These are phyloP conservation scores for Tilletia indica DNA, from an alignment of 1,284 basidiomycete species.

Conservation along the genomic window DNA sequence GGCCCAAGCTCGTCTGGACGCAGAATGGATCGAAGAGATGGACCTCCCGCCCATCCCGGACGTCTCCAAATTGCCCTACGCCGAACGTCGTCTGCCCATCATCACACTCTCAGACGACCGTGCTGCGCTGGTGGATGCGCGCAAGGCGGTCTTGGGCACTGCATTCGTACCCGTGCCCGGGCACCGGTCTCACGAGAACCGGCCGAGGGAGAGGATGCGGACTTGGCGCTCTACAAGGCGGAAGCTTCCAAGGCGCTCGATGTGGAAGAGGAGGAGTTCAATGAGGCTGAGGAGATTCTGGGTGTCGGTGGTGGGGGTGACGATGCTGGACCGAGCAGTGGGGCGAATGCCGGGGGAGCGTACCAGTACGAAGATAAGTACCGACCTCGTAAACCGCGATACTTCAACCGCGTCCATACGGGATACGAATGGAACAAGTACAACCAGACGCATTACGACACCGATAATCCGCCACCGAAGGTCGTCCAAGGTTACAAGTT, in stretches of 20 bases:
- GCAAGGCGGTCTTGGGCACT: constrained; percentile 32
- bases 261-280: constrained; percentile 91
- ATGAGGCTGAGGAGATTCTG: constrained; percentile 76
- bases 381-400: constrained; percentile 93
- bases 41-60: constrained; percentile 36
- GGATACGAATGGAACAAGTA: constrained; percentile 99
- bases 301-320: constrained; percentile 13
- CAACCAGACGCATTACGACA: constrained; percentile 56
- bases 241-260: constrained; percentile 77
- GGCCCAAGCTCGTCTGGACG: constrained; percentile 62
- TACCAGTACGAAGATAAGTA: constrained; percentile 99
- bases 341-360: constrained; percentile 53
- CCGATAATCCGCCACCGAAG: constrained; percentile 54
- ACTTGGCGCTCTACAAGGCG: constrained; percentile 32
- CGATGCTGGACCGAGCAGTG: not conserved
- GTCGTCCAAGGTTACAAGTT: constrained; percentile 81
- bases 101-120: constrained; percentile 33
- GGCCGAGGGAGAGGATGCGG: constrained; percentile 17
- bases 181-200: not conserved
- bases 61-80: constrained; percentile 32
- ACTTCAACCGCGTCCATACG: constrained; percentile 99
- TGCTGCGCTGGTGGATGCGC: constrained; percentile 32
- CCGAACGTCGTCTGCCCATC: constrained; percentile 35
- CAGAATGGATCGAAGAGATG: constrained; percentile 36
- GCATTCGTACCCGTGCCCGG: constrained; percentile 37